Evolutionary conservation across 805 yeast genomes (phyloP), one percentile per base, ranked within the genome.

Genomic region (Naumovozyma baii): DNA sequence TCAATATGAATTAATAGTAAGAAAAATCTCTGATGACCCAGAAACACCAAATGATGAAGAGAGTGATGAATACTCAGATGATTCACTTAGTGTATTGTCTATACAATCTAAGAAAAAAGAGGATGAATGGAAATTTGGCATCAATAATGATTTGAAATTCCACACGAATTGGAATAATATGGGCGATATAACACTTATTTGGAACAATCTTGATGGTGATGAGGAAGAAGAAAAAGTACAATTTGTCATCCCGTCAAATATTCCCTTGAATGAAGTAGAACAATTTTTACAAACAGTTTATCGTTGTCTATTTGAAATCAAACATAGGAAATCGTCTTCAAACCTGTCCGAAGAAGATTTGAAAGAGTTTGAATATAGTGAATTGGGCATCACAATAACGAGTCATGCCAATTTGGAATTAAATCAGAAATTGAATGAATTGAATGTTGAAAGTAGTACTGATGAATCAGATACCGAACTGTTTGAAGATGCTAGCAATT

Each of bases 131-230:
- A 64, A 73, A 13, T 88, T 83, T 51, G 63, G 78, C 25, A 71
- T 92, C 22, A 76, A 75, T 47, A 76, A 74, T 43, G 72, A 72
- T 3, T 63, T 90, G 40, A 64, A 70, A 31, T 66, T 88, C 37
- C 69, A 75, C 42, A 68, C 73, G 41, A 67, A 67, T 41, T 67
- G 72, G 41, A 71, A 72, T 39, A 60, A 66, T 31, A 73, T 75
- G 29, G 83, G 80, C 1, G 64, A 71, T 3, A 63, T 68, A 31
- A 76, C 79, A 2, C 71, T 90, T 19, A 67, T 80, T 0, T 90
- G 97, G 97, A 69, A 64, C 12, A 95, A 92, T 57, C 55, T 76
- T 29, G 78, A 77, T 33, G 96, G 95, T n/a, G 96, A 88, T 51
- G 71, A 73, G 13, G 68, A 70, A 4, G 96, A 86, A 18, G 96